Evolutionary conservation across 768 basidiomycete genomes (phyloP), one percentile per base, ranked within the genome.

Genomic region (Sutorius australiensis): DNA sequence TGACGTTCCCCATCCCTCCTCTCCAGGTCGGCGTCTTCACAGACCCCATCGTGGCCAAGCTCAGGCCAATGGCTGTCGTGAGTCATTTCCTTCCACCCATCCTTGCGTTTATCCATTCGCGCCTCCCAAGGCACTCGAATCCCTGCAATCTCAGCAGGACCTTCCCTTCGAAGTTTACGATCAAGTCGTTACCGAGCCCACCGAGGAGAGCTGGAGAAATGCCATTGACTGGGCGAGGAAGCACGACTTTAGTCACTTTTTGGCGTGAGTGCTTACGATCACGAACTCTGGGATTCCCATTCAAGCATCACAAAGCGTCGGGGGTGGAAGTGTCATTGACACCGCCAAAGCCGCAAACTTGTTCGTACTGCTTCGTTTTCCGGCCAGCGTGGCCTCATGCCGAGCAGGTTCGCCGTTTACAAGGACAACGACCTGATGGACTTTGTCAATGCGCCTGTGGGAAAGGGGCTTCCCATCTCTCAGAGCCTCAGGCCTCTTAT

Each of bases 391-490:
- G 14, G n/a, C 50, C 48, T 57, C 38, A 66, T 50, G 13, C 36
- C 19, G 19, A 3, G 10, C 55, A 92, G 89, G 53, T 95, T 94
- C 70, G 79, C 89, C 0, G 90, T 91, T 11, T 98, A 98, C 77
- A 87, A 87, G 60, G 92, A 98, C 57, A 82, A 90, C 1, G 91
- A 97, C 64, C 74, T 98, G 10, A 88, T 94, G 75, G 95, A 98
- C 68, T 98, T 95, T 68, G 90, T 98, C 71, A 98, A 98, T 65
- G 94, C 95, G 1, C 95, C 95, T 0, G 77, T 98, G 48, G 95
- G 95, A 39, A 94, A 92, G 71, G 95, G 95, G 5, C 77, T 86
- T 36, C 91, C 95, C 3, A 87, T 98, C 57, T 73, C 79, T 3
- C 75, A 89, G 65, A 73, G 76, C 16, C 75, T 98, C 21, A 75